Base-by-base conservation (phyloP, 2,329 filamentous ascomycete species). In the Microsporum audouinii region DNA sequence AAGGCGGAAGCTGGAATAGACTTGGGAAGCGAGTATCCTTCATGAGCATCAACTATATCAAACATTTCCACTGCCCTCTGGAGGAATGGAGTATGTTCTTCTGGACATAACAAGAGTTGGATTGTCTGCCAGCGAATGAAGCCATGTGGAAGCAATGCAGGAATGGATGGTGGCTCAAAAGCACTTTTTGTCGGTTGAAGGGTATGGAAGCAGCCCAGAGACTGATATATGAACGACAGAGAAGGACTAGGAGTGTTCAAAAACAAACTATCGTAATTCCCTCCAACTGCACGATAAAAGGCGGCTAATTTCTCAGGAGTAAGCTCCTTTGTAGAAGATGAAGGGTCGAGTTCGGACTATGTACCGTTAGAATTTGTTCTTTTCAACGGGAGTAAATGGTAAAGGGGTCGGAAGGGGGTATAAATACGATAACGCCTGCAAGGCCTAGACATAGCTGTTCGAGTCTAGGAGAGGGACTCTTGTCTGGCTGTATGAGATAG, bases 51-150 rank as follows among this genome's bases (percentile, higher is more conserved):
- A 63, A 82, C 83, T 62, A 97, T 80, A 39, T 84, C 80, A 82
- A 91, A 96, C 65, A 88, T 80, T 63, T 82, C 81, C 2, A 95
- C 88, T 0, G 91, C 89, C 68, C 84, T 86, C 68, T 94, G 89
- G 29, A 99, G 74, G 68, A 91, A 92, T 0, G 84, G 84, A 0
- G 91, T 88, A 75, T 97, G 91, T 68, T 95, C 89, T 66, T 94
- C 87, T 0, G 94, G 94, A 1, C 86, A 88, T 1, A 97, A 82
- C 39, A 97, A 78, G 27, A 96, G 82, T 75, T 97, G 90, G 60
- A 97, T 88, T 0, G 89, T 90, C 77, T 96, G 88, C 92, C 92
- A 99, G 71, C 89, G 86, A 49, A 92, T 88, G 72, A 95, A 99
- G 45, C 94, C 94, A 69, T 84, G 83, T 0, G 82, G 79, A 39